A percentile compares a stretch with the other conserved stretches of the same genome.
These are phyloP conservation scores for Geosiphon pyriformis DNA, from an alignment of 192 early-diverging fungal genomes.

Conservation along the genomic window DNA sequence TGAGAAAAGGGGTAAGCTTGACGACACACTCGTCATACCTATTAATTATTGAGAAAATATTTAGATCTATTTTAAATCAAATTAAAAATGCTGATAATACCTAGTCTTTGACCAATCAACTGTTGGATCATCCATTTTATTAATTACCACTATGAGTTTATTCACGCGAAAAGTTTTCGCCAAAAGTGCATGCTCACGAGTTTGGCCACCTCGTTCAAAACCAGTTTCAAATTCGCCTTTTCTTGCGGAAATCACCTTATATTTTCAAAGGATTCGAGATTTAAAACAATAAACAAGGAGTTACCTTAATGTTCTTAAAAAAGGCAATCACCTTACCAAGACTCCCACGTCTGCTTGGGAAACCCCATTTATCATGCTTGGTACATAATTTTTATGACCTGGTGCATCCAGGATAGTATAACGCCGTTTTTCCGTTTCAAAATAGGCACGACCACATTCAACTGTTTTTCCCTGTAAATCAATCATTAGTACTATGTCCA, in stretches of 20 bases:
- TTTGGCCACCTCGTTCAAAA: conserved; percentile 99
- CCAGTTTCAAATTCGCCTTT: conserved; percentile 99
- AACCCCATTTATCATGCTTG: conserved; percentile 95
- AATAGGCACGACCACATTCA: conserved; percentile 96
- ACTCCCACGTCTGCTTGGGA: conserved; percentile 96
- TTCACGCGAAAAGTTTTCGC: conserved; percentile 97
- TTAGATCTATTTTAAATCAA: background rate
- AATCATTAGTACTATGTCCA: background rate
- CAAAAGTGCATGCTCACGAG: conserved; percentile 94
- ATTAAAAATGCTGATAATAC: conserved; percentile 21
- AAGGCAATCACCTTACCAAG: conserved; percentile 45
- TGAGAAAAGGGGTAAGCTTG: conserved; percentile 90
- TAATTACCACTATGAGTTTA: conserved; percentile 87
- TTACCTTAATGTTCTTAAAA: no score
- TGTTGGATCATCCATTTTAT: conserved; percentile 99
- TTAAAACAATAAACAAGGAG: conserved; percentile 9
- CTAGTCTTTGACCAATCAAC: conserved; percentile 88
- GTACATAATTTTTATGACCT: conserved; percentile 98
- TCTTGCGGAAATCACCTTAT: conserved; percentile 82
- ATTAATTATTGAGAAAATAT: conserved; percentile 9
- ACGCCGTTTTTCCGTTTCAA: conserved; percentile 90
- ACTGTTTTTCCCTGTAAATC: conserved; percentile 84
- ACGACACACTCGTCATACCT: conserved; percentile 85
- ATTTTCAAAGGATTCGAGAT: no score
- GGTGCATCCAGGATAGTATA: conserved; percentile 99